These are phyloP conservation scores for Penicillium roqueforti DNA, from an alignment of 495 filamentous ascomycete genomes.

Conservation along the genomic window DNA sequence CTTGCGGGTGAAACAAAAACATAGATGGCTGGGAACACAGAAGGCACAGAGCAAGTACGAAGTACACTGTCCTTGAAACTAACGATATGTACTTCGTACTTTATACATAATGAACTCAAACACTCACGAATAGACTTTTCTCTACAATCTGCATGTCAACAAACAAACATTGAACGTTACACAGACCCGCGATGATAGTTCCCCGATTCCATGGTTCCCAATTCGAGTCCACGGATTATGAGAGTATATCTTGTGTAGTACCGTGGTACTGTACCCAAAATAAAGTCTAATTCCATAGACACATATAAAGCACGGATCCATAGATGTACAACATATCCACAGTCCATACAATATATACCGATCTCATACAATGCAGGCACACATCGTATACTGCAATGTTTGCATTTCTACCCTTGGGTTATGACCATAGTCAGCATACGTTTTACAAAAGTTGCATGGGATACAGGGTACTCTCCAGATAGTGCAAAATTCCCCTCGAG, in stretches of 20 bases:
- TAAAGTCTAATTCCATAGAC: neutral
- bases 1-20: neutral
- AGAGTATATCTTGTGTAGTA: neutral
- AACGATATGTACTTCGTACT: neutral
- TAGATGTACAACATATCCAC: neutral
- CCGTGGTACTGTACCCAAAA: neutral
- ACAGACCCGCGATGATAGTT: neutral
- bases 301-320: neutral
- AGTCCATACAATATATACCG: neutral
- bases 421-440: neutral
- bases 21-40: constrained; percentile 6
- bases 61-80: neutral
- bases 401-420: neutral
- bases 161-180: neutral
- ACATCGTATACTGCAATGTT: neutral
- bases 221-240: neutral
- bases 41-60: neutral
- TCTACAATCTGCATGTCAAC: neutral
- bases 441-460: neutral
- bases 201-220: neutral
- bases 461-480: too few species aligned
- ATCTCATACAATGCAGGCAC: neutral
- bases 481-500: neutral
- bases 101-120: neutral
- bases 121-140: neutral